Evolutionary conservation across 1,139 yeast genomes (phyloP), one percentile per base, ranked within the genome.

Genomic region (Geotrichum citri-aurantii): DNA sequence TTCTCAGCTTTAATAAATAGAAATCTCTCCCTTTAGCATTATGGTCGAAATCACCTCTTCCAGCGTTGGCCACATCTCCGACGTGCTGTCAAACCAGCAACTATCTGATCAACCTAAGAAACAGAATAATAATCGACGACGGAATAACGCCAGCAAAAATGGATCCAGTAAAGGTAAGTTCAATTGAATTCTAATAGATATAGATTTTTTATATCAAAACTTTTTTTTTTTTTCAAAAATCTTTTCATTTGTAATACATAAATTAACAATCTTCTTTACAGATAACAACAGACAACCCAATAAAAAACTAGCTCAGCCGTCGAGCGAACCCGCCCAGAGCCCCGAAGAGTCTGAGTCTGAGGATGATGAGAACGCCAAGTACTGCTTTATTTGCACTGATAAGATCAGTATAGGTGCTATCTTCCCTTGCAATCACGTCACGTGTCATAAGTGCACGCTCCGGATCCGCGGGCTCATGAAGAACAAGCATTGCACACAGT

Each of bases 331-430:
- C 12, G 37, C 37, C 37, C 8, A 50, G 21, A 14, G 14, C 37
- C 14, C 11, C 37, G 52, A 26, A 23, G 33, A 54, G 17, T 47
- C 37, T 21, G 46, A 49, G 29, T 59, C 59, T 40, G 59, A 55
- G 44, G 61, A 60, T 33, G 60, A 55, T 37, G 60, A 56, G n/a
- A 46, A 49, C 23, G 57, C 66, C 10, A 82, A 80, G 29, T 72
- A 77, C 29, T 92, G 98, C 76, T 73, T 91, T 47, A 89, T 93
- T 59, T 93, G 99, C 75, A 95, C 98, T 0, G 86, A 88, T 54
- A 77, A 75, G 50, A 78, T 91, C 49, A 67, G 65, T 24, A 81
- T 79, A 67, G 84, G 84, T 1, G 88, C 96, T 0, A 71, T 87
- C 17, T 82, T 93, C 1, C 88, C 92, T 0, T 93, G 99, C 73